Evolutionary conservation across 441 rosid species (phyloP), one percentile per base, ranked within the genome.

Genomic region (California macrophylla): DNA sequence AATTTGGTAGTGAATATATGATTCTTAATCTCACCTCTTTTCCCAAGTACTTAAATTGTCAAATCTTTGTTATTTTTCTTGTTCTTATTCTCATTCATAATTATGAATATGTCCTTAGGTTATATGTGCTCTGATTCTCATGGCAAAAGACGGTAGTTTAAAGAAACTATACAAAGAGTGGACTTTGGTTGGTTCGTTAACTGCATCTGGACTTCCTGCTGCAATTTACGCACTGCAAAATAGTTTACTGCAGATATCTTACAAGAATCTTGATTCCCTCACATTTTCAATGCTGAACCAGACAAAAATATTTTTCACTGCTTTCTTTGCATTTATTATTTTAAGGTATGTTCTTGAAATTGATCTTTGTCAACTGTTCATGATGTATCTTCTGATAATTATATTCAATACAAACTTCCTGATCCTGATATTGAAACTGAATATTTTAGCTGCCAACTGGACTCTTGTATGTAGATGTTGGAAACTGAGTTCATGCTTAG

Each of bases 151-250:
- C 63, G 98, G 99, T 52, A 89, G 74, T 76, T 75, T 92, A 86
- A 82, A 78, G 87, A 82, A 79, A 76, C 66, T 85, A 54, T 74
- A 80, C 28, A 84, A 74, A 30, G 82, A 92, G 69, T 94, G 99
- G 99, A 89, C 92, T 25, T 80, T 92, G 85, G 76, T 85, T 64
- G 89, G 89, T 21, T 94, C 99, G 16, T 78, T 94, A 76, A 87
- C 94, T 62, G 96, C 99, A 58, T 94, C 99, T 6, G 99, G 96
- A 74, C 94, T 92, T 77, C 99, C 99, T 65, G 98, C 99, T 16
- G 97, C 94, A 42, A 86, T 94, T 36, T 94, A 92, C 69, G 99
- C 99, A 0, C 76, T 94, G 66, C 98, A 94, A 76, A 94, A 94
- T 80, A 94, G 99, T 79, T 84, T 94, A 90, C 84, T 94, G 81